Conservation (phyloP, 2,329 filamentous ascomycete genomes). For the Bimuria novae-zelandiae region DNA sequence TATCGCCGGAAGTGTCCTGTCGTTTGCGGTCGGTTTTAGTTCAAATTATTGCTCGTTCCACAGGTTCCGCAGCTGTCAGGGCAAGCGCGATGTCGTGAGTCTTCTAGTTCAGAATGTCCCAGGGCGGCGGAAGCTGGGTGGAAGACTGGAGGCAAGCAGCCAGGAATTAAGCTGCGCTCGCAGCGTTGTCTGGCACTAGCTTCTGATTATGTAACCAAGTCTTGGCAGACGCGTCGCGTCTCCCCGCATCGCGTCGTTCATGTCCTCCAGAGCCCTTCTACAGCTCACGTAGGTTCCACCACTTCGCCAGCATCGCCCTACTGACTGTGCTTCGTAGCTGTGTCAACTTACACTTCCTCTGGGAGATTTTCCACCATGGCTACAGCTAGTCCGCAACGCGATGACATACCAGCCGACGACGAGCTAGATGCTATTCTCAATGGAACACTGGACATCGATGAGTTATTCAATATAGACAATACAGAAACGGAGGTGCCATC, state of each 20-base stretch:
- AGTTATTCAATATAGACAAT: slow-evolving; percentile 50
- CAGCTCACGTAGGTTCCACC: no score
- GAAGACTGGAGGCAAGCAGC: neutral
- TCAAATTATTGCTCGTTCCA: neutral
- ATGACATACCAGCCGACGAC: slow-evolving; percentile 43
- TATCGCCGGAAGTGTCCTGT: neutral
- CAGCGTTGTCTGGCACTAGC: neutral
- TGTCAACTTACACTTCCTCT: neutral
- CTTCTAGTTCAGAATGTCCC: neutral
- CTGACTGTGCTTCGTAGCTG: neutral
- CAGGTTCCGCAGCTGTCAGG: no score
- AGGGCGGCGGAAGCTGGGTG: no score
- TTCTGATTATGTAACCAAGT: neutral
- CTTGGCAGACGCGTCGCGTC: slow-evolving; percentile 5
- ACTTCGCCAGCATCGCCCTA: no score
- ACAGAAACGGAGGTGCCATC: slow-evolving; percentile 17
- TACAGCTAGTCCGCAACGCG: slow-evolving; percentile 14
- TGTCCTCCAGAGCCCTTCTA: neutral
- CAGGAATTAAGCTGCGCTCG: neutral
- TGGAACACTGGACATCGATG: slow-evolving; percentile 67
- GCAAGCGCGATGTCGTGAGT: neutral
- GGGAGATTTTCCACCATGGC: slow-evolving; percentile 26
- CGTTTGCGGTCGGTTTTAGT: neutral
- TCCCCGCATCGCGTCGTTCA: neutral
- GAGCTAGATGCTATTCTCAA: slow-evolving; percentile 73